These are phyloP conservation scores for Ascoidea rubescens DNA, from an alignment of 805 yeast genomes.

Conservation along the genomic window DNA sequence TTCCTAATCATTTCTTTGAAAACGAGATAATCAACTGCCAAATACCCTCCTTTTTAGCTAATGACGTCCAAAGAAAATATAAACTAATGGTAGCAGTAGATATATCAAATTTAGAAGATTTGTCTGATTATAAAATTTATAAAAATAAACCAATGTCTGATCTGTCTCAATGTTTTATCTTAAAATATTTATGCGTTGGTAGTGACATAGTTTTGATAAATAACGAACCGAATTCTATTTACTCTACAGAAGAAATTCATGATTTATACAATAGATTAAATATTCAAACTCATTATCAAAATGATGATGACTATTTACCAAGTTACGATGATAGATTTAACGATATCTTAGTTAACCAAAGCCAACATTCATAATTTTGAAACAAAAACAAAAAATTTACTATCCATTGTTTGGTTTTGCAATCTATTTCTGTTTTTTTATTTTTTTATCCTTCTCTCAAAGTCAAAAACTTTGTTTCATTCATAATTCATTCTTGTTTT, in stretches of 20 bases:
- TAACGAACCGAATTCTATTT: background rate
- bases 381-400: too few species aligned
- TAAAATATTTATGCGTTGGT: background rate
- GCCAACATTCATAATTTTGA: too few species aligned
- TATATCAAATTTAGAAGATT: background rate
- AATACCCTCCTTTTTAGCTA: background rate
- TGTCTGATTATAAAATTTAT: too few species aligned
- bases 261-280: background rate
- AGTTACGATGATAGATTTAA: background rate
- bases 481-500: too few species aligned
- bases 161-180: too few species aligned
- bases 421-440: too few species aligned
- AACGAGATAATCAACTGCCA: background rate
- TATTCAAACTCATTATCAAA: background rate
- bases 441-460: too few species aligned
- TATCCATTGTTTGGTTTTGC: too few species aligned
- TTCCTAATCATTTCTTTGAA: background rate
- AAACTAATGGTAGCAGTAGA: background rate
- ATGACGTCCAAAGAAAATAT: background rate
- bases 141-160: background rate
- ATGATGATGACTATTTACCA: background rate
- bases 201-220: background rate
- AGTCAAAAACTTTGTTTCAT: too few species aligned
- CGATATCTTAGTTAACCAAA: background rate
- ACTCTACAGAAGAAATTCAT: background rate